A percentile compares a stretch with the other conserved stretches of the same genome.
These are phyloP conservation scores for Aegle marmelos DNA, from an alignment of 345 rosid genomes.

Conservation along the genomic window DNA sequence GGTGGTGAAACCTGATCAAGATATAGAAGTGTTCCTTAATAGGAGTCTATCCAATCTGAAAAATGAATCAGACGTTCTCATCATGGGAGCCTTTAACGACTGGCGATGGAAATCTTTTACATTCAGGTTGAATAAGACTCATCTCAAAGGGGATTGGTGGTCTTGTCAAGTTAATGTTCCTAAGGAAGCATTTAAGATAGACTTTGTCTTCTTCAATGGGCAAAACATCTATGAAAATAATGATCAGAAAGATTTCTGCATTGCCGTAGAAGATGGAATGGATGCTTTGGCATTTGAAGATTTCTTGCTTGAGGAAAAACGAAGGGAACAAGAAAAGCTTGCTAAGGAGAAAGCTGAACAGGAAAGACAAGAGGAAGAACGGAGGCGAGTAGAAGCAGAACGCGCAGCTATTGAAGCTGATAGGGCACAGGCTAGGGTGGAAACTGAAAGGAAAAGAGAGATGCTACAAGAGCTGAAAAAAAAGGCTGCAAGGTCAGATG, in stretches of 20 bases:
- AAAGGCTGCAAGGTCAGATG: constrained; percentile 47
- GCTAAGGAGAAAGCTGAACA: constrained; percentile 78
- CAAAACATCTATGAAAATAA: constrained; percentile 76
- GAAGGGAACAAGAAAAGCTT: constrained; percentile 65
- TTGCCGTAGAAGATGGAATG: constrained; percentile 71
- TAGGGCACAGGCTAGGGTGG: constrained; percentile 65
- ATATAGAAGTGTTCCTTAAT: constrained; percentile 72
- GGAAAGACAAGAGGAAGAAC: constrained; percentile 73
- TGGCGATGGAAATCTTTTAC: constrained; percentile 93
- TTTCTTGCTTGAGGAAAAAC: constrained; percentile 83
- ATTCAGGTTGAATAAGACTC: constrained; percentile 55
- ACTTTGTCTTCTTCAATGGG: constrained; percentile 89
- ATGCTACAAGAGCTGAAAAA: constrained; percentile 39
- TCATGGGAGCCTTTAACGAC: constrained; percentile 91
- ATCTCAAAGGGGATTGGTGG: constrained; percentile 81
- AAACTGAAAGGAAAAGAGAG: constrained; percentile 49
- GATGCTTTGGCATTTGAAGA: constrained; percentile 71
- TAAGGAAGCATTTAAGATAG: constrained; percentile 82
- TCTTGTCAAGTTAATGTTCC: constrained; percentile 77
- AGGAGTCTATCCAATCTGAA: constrained; percentile 54
- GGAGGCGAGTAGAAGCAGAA: constrained; percentile 61
- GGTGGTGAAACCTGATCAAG: constrained; percentile 54
- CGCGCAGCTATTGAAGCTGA: constrained; percentile 78
- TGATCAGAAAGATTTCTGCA: constrained; percentile 59
- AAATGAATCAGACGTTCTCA: constrained; percentile 57